Conservation (phyloP, 805 yeast species). For the Candida xyloterini region DNA sequence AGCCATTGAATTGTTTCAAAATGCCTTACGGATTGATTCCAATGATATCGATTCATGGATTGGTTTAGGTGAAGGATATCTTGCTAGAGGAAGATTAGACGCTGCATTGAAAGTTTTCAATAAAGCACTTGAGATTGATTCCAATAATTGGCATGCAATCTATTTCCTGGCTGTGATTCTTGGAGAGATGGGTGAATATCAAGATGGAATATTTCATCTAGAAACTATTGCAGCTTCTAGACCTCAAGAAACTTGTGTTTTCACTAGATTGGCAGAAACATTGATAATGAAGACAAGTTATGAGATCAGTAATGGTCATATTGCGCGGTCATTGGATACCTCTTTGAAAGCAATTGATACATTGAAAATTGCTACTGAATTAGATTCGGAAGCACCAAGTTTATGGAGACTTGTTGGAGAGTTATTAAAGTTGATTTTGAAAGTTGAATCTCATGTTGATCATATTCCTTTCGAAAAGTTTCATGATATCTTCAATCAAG, state of each 20-base stretch:
- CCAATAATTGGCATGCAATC: conserved; percentile 55
- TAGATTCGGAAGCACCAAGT: conserved; percentile 41
- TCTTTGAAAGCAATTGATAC: conserved; percentile 37
- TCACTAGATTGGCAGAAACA: conserved; percentile 55
- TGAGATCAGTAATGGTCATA: conserved; percentile 57
- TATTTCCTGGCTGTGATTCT: conserved; percentile 68
- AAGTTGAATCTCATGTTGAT: conserved; percentile 51
- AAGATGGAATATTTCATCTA: conserved; percentile 52
- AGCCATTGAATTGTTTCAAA: conserved; percentile 88
- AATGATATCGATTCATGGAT: conserved; percentile 81
- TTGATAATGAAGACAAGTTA: conserved; percentile 51
- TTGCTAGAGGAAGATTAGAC: conserved; percentile 76
- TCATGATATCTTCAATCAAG: conserved; percentile 32
- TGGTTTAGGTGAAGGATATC: conserved; percentile 96
- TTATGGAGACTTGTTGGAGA: conserved; percentile 69
- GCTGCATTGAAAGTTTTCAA: conserved; percentile 83
- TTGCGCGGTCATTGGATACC: conserved; percentile 59
- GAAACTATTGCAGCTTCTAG: conserved; percentile 35
- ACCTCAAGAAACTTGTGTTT: conserved; percentile 49
- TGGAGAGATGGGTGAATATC: conserved; percentile 63
- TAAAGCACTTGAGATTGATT: conserved; percentile 55
- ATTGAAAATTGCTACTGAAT: conserved; percentile 17
- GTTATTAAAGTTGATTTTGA: conserved; percentile 49
- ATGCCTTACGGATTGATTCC: conserved; percentile 68
- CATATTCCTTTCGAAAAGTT: conserved; percentile 44